Evolutionary conservation across 1,284 basidiomycete genomes (phyloP), one percentile per base, ranked within the genome.

Genomic region (Sphagnurus paluster): DNA sequence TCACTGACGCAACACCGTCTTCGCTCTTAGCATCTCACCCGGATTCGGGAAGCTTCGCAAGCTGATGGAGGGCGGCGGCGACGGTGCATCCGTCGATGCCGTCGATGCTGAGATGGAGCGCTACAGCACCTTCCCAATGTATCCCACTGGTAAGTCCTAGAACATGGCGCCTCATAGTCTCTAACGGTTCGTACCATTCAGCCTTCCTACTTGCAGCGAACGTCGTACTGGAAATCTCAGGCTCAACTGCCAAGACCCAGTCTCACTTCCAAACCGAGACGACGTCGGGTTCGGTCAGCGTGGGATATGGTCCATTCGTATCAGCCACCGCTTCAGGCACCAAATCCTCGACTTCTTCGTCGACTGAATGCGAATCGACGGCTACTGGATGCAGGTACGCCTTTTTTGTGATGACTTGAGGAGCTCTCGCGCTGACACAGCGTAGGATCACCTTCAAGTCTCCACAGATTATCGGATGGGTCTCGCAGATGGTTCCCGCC

Each of bases 401-500:
- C 23, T 17, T 32, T 20, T 32, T 16, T 3, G 16, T 3, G 19
- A 34, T 5, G 20, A 19, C 20, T 26, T 34, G 24, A 13, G 32
- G 10, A 11, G 8, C 5, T 17, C 11, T 11, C 13, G 5, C 14
- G 21, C 28, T 23, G 11, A 28, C 25, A 20, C 5, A 5, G 16
- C 21, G 2, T 14, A 43, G 42, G 14, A 43, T 43, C 33, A 36
- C 32, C 2, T 16, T 43, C 32, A 43, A 43, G 34, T 34, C 42
- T 19, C 42, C 42, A 20, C 42, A 42, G 16, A 42, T 42, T 21
- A 42, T 42, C 26, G 40, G 40, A 24, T 42, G 40, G 40, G 14
- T 42, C n/a, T 43, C 42, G 33, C 42, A 43, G 23, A 26, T 43
- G 42, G 42, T 43, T 10, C 42, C 42, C 4, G 42, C 42, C 2